Conservation (phyloP, 108 stramenopile species). For the Cyclotella choctawhatcheeana region DNA sequence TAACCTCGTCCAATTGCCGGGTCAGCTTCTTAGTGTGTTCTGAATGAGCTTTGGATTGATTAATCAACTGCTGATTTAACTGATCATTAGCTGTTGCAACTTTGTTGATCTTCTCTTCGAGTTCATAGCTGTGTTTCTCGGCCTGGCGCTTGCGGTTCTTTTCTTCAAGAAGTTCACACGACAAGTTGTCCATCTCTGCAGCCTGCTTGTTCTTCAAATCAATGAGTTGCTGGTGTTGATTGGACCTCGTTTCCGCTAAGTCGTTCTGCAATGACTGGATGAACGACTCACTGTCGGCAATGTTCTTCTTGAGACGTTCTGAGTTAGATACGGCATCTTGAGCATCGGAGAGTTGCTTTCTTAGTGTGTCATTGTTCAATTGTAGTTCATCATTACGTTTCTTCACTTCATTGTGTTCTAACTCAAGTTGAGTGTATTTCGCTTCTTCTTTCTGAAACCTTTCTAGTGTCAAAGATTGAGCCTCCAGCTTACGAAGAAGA, state of each 20-base stretch:
- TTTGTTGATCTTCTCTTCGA: slow-evolving; percentile 23
- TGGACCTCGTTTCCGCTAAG: slow-evolving; percentile 26
- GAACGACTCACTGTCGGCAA: slow-evolving; percentile 39
- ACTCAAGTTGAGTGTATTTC: slow-evolving; percentile 22
- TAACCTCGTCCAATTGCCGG: slow-evolving; percentile 27
- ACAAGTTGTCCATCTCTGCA: slow-evolving; percentile 24
- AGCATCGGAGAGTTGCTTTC: slow-evolving; percentile 30
- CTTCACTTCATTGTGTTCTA: slow-evolving; percentile 23
- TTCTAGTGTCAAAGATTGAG: slow-evolving; percentile 12
- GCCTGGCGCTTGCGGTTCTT: slow-evolving; percentile 17
- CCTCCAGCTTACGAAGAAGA: slow-evolving; percentile 33
- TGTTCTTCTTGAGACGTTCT: slow-evolving; percentile 34
- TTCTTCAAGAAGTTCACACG: slow-evolving; percentile 17
- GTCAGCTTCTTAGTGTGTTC: background rate
- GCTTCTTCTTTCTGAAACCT: slow-evolving; percentile 22
- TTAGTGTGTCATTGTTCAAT: slow-evolving; percentile 20
- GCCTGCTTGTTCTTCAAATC: slow-evolving; percentile 29
- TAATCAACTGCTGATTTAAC: slow-evolving; percentile 19
- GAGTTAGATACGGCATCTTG: slow-evolving; percentile 31
- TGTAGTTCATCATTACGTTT: slow-evolving; percentile 39
- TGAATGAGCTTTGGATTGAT: slow-evolving; percentile 20
- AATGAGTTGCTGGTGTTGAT: slow-evolving; percentile 35
- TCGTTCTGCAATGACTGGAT: slow-evolving; percentile 44
- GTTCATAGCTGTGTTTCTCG: slow-evolving; percentile 26
- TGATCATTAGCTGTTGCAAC: slow-evolving; percentile 21